Base-by-base conservation (phyloP, 148 eudicot species). In the Camellia granthamiana region DNA sequence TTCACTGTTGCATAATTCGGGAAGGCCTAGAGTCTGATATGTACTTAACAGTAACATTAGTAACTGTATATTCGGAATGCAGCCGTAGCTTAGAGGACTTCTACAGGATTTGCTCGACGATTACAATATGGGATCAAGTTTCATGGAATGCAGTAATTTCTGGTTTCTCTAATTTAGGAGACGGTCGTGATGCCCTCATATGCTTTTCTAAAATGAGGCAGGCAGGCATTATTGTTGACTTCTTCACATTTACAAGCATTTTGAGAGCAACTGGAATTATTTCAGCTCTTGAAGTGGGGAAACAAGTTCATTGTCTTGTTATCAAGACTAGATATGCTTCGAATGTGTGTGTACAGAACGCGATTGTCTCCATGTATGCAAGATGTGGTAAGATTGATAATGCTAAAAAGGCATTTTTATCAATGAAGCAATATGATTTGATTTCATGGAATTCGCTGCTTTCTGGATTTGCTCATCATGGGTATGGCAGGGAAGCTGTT, bases 391-490 rank as follows among this genome's bases (percentile, higher is more conserved):
- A 66, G 69, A 79, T 90, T 18, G 62, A 41, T 55, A 88, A 88
- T 43, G 89, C 92, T 18, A 82, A 81, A 78, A 79, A 79, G 21
- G 89, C 84, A 56, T 90, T 91, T 79, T 71, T 70, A 14, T 75
- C 84, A 23, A 88, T 91, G 87, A 65, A 19, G 46, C 72, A 81
- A 6, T 88, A 43, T n/a, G 90, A 91, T 72, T 60, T 87, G 70
- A 65, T 87, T 75, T 90, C 95, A 15, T 91, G 94, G 94, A 91
- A 91, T 80, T 83, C 92, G 67, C 80, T 91, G 30, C 78, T 91
- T 43, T 74, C 85, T 10, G 90, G 89, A 15, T 85, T 80, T 62
- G 86, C 91, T 56, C 87, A 85, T 69, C 88, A 88, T 73, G 95
- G 95, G 61, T 80, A 80, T 74, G 89, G 87, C 18, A 76, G 14